Conservation (phyloP, 2,329 filamentous ascomycete genomes). For the Colletotrichum viniferum region DNA sequence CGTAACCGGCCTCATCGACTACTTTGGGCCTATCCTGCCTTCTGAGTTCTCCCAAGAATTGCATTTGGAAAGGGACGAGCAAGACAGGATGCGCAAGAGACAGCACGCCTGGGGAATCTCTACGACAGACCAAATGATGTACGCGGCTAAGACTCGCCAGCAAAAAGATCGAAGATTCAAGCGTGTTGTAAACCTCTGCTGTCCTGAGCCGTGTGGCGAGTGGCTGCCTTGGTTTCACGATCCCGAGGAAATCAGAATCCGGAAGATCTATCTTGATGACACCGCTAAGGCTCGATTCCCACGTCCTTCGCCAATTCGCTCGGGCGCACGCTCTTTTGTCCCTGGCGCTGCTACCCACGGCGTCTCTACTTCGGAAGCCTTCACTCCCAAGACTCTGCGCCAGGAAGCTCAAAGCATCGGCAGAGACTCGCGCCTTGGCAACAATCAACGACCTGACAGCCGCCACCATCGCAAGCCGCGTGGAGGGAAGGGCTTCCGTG, state of each 20-base stretch:
- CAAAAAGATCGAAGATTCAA: conserved; percentile 3
- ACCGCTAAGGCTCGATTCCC: not conserved
- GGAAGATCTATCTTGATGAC: not conserved
- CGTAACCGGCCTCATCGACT: not conserved
- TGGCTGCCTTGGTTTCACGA: not conserved
- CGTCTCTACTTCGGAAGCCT: not conserved
- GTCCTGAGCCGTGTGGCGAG: not conserved
- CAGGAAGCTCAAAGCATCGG: not conserved
- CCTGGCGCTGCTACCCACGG: not conserved
- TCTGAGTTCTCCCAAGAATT: not conserved
- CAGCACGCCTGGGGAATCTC: not conserved
- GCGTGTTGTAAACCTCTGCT: conserved; percentile 1
- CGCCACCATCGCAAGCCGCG: not conserved
- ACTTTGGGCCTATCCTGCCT: not conserved
- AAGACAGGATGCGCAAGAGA: not conserved
- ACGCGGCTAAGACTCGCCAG: not conserved
- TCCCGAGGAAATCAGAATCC: not conserved
- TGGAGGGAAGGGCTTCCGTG: not conserved
- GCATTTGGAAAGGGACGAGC: not conserved
- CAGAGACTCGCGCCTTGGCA: not conserved
- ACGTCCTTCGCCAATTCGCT: not conserved
- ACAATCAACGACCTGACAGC: not conserved
- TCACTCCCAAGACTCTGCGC: not conserved
- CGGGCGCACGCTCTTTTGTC: not conserved
- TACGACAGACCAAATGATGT: not conserved